These are phyloP conservation scores for Orychophragmus violaceus DNA, from an alignment of 345 rosid genomes.

Conservation along the genomic window DNA sequence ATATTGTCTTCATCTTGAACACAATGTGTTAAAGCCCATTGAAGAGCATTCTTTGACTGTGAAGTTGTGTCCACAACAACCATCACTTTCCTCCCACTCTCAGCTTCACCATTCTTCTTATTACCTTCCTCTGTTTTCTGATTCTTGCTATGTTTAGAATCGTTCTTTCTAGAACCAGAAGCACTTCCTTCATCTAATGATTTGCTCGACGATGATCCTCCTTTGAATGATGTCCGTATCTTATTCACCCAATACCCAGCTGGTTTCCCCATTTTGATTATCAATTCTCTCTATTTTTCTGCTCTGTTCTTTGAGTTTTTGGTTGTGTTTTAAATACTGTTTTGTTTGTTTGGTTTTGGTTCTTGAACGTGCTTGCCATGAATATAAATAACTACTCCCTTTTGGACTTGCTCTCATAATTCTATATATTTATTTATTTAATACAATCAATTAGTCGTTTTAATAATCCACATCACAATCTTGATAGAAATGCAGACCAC, in stretches of 20 bases:
- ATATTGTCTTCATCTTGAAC: constrained; percentile 73
- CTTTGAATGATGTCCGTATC: constrained; percentile 35
- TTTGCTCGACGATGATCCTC: constrained; percentile 37
- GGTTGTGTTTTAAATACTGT: constrained; percentile 23
- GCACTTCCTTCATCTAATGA: constrained; percentile 35
- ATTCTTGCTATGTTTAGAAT: constrained; percentile 26
- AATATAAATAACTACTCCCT: neutral
- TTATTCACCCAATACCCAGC: constrained; percentile 36
- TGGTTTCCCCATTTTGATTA: constrained; percentile 30
- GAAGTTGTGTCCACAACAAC: constrained; percentile 79
- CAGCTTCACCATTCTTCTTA: constrained; percentile 28
- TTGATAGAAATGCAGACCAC: constrained; percentile 30
- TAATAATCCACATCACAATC: constrained; percentile 14
- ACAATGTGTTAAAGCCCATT: constrained; percentile 92
- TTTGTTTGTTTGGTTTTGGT: constrained; percentile 28
- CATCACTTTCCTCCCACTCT: constrained; percentile 69
- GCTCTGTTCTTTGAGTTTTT: neutral
- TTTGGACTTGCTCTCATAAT: constrained; percentile 17
- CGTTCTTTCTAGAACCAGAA: constrained; percentile 28
- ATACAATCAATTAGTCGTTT: neutral
- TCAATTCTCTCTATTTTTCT: neutral
- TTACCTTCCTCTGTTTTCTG: constrained; percentile 24
- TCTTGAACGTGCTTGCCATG: constrained; percentile 34
- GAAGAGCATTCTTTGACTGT: constrained; percentile 83
- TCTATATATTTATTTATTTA: neutral